Conservation (phyloP, 371 early-diverging fungal species). For the Scutellospora calospora region DNA sequence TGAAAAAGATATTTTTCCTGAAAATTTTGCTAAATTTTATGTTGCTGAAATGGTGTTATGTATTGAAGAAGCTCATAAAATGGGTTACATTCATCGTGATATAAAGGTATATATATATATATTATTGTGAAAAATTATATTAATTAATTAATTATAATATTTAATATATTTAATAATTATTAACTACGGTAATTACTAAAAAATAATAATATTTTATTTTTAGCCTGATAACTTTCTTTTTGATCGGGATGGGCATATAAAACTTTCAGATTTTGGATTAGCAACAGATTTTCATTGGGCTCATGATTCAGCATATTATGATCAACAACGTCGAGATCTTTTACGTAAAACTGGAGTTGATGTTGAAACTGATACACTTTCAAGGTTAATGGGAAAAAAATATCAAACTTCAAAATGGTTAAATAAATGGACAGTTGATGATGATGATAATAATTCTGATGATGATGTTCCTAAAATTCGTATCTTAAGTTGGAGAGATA, state of each 20-base stretch:
- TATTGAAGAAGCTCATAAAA: slow-evolving; percentile 73
- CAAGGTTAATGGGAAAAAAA: slow-evolving; percentile 48
- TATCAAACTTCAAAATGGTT: slow-evolving; percentile 41
- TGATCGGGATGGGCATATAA: slow-evolving; percentile 78
- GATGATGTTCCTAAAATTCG: slow-evolving; percentile 59
- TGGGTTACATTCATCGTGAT: slow-evolving; percentile 71
- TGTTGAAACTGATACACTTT: slow-evolving; percentile 57
- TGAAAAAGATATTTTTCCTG: slow-evolving; percentile 65
- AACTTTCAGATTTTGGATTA: slow-evolving; percentile 91
- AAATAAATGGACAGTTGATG: slow-evolving; percentile 50
- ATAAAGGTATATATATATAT: slow-evolving; percentile 52
- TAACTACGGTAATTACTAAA: neutral
- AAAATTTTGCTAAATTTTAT: slow-evolving; percentile 73
- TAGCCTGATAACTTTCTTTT: slow-evolving; percentile 69
- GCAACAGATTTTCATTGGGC: slow-evolving; percentile 77
- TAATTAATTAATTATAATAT: neutral
- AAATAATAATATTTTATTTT: neutral
- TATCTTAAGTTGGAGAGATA: slow-evolving; percentile 66
- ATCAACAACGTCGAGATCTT: slow-evolving; percentile 59
- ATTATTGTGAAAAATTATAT: neutral
- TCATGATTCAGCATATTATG: slow-evolving; percentile 64
- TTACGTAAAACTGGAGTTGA: slow-evolving; percentile 57
- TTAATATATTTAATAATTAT: neutral
- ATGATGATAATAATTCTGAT: slow-evolving; percentile 48
- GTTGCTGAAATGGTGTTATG: slow-evolving; percentile 78